These are phyloP conservation scores for Yamadazyma triangularis DNA, from an alignment of 1,139 yeast genomes.

Conservation along the genomic window DNA sequence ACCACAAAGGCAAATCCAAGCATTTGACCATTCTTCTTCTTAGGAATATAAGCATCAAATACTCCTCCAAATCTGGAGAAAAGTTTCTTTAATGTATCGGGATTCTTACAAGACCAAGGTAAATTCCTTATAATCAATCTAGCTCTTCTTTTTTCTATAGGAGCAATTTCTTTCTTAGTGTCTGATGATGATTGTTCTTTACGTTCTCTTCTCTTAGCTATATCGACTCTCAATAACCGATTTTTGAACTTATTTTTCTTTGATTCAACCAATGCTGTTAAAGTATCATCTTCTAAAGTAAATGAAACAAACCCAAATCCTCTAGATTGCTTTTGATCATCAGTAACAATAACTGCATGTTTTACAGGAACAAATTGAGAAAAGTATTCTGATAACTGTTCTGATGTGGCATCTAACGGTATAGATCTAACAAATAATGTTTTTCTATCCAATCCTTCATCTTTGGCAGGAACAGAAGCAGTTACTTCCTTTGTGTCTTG, in stretches of 20 bases:
- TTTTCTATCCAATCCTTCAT: constrained; percentile 49
- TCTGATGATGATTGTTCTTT: constrained; percentile 23
- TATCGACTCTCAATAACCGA: constrained; percentile 68
- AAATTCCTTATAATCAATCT: constrained; percentile 84
- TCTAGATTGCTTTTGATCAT: constrained; percentile 67
- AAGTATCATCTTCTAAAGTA: constrained; percentile 79
- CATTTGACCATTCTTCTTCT: constrained; percentile 84
- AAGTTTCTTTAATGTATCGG: constrained; percentile 62
- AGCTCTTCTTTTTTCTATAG: constrained; percentile 65
- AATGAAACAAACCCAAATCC: constrained; percentile 97
- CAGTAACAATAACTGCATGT: constrained; percentile 90
- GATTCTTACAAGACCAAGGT: constrained; percentile 92
- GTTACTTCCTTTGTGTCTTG: constrained; percentile 1
- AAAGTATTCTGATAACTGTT: constrained; percentile 75
- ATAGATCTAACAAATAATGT: constrained; percentile 81
- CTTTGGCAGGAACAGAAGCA: too few species aligned
- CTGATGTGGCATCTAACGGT: constrained; percentile 77
- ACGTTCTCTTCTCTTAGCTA: constrained; percentile 91
- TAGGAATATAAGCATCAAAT: constrained; percentile 84
- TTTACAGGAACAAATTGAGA: constrained; percentile 92
- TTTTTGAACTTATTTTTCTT: constrained; percentile 63
- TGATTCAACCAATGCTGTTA: constrained; percentile 67
- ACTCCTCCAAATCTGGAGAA: constrained; percentile 84
- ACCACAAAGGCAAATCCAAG: constrained; percentile 94
- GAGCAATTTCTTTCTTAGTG: constrained; percentile 17